phyloP scores from a whole-genome alignment of 345 rosid species.

The Salix viminalis region DNA sequence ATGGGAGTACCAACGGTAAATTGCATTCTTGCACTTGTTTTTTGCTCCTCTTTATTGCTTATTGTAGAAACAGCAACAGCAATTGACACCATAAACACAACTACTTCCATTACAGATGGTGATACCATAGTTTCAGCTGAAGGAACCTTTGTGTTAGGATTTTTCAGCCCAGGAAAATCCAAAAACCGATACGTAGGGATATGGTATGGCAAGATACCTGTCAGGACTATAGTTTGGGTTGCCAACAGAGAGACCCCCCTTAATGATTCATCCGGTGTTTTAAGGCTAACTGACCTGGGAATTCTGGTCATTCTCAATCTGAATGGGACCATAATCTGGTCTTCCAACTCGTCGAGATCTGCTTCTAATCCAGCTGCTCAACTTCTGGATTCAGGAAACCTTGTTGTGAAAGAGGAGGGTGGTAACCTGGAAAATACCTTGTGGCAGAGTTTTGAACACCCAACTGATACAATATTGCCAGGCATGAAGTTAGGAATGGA shows the following conservation, averaged over 20 bases:
- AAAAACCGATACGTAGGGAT: not conserved
- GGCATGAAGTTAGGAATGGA: not conserved
- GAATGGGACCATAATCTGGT: not conserved
- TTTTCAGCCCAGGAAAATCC: not conserved
- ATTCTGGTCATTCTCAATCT: not conserved
- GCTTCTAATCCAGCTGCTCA: not conserved
- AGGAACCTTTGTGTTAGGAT: not conserved
- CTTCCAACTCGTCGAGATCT: not conserved
- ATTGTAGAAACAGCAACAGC: not conserved
- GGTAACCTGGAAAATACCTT: not conserved
- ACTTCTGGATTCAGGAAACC: not conserved
- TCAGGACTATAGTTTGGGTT: not conserved
- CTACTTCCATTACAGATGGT: not conserved
- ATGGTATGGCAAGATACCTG: not conserved
- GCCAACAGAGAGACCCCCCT: not conserved
- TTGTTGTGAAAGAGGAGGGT: not conserved
- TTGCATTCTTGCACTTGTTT: not conserved
- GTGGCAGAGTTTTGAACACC: conserved; percentile 5
- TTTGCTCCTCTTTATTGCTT: not conserved
- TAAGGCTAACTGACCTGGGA: not conserved
- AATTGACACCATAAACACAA: not conserved
- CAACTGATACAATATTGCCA: conserved; percentile 1
- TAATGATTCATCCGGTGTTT: not conserved
- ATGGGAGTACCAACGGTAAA: not conserved
- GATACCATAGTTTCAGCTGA: not conserved